Evolutionary conservation across 1,139 yeast genomes (phyloP).

Genomic region (Candida pseudoviswanathii): DNA sequence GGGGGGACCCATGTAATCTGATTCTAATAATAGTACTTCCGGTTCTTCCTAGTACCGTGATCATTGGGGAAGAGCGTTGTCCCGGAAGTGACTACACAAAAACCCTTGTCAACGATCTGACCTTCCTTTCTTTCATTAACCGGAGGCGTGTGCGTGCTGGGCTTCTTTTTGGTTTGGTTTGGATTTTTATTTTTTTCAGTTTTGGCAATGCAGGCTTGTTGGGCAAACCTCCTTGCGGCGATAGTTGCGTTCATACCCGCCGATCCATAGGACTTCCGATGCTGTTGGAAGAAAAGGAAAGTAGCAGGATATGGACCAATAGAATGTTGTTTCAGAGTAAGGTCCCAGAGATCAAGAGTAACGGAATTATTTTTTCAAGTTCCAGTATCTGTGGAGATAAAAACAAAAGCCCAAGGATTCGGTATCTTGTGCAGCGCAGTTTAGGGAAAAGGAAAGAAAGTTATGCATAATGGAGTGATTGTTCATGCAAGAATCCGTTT

Average conservation of each 20-base stretch:
- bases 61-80: no score
- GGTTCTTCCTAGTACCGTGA: neutral
- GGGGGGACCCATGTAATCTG: neutral
- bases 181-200: neutral
- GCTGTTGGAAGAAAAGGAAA: neutral
- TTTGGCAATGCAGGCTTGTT: neutral
- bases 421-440: neutral
- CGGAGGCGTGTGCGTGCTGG: neutral
- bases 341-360: neutral
- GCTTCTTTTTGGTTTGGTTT: neutral
- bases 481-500: slow-evolving; percentile 1
- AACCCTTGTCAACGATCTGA: no score
- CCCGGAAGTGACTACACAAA: no score
- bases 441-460: neutral
- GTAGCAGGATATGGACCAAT: neutral
- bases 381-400: neutral
- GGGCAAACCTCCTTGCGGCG: neutral
- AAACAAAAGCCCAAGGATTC: neutral
- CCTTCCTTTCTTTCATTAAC: neutral
- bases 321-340: neutral
- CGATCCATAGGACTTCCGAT: neutral
- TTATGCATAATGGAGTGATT: slow-evolving; percentile 1
- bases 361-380: neutral
- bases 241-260: neutral
- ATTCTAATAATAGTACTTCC: slow-evolving; percentile 1